A percentile compares a stretch with the other conserved stretches of the same genome.
Conservation (phyloP, 371 early-diverging fungal genomes). For the Lichtheimia hyalospora region DNA sequence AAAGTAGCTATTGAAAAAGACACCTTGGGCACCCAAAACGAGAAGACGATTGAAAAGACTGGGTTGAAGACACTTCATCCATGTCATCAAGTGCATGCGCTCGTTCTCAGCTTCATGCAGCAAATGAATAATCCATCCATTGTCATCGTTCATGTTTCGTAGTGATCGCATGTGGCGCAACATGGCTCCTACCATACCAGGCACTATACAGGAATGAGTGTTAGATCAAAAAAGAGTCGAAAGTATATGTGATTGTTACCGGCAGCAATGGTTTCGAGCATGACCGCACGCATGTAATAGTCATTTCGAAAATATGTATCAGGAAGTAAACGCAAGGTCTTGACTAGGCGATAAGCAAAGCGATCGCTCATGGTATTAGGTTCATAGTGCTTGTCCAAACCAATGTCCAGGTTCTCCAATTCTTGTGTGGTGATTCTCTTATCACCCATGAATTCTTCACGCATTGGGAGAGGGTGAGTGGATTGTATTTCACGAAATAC, state of each 20-base stretch:
- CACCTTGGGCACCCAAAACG: slow-evolving; percentile 77
- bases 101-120: slow-evolving; percentile 87
- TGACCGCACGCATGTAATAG: slow-evolving; percentile 83
- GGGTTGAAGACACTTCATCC: slow-evolving; percentile 80
- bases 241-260: slow-evolving; percentile 21
- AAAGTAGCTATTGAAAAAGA: slow-evolving; percentile 92
- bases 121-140: slow-evolving; percentile 85
- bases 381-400: slow-evolving; percentile 59
- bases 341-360: slow-evolving; percentile 70
- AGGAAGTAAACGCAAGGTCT: slow-evolving; percentile 66
- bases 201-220: slow-evolving; percentile 46
- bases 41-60: slow-evolving; percentile 60
- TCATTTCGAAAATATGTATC: slow-evolving; percentile 79
- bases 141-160: slow-evolving; percentile 80
- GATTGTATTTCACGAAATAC: slow-evolving; percentile 40
- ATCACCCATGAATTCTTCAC: slow-evolving; percentile 61
- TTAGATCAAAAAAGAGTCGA: no score
- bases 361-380: slow-evolving; percentile 64
- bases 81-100: slow-evolving; percentile 88
- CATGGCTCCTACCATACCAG: slow-evolving; percentile 92
- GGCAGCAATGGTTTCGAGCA: slow-evolving; percentile 86
- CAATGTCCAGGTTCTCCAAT: slow-evolving; percentile 68
- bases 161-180: slow-evolving; percentile 84
- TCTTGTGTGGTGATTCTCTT: slow-evolving; percentile 52
- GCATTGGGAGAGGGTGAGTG: slow-evolving; percentile 66